phyloP scores from a whole-genome alignment of 1,284 basidiomycete genomes.

The Mrakiaceae sp. region DNA sequence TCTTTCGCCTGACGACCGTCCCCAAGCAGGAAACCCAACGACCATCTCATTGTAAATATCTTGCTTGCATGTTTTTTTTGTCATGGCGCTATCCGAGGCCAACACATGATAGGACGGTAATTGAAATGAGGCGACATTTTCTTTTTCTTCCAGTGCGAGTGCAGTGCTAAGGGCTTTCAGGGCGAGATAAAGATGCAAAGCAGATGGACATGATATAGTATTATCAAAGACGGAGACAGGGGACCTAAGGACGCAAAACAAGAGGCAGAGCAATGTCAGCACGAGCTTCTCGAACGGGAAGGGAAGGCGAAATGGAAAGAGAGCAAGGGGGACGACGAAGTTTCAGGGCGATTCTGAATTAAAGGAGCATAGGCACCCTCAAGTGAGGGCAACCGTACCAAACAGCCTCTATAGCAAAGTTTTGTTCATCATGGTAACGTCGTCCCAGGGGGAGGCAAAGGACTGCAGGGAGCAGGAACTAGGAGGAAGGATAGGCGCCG shows the following conservation, averaged over 20 bases:
- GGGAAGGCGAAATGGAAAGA: background rate
- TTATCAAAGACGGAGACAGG: too few species aligned
- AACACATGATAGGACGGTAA: background rate
- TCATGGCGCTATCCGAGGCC: too few species aligned
- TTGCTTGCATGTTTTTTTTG: too few species aligned
- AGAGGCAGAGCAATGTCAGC: background rate
- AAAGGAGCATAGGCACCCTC: background rate
- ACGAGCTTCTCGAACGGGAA: background rate
- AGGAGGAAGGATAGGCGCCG: too few species aligned
- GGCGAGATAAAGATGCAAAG: background rate
- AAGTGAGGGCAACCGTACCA: background rate
- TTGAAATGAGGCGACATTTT: background rate
- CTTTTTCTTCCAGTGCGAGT: background rate
- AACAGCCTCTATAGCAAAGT: background rate
- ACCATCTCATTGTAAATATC: too few species aligned
- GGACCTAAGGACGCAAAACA: background rate
- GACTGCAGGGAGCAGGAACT: too few species aligned
- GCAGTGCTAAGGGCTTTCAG: too few species aligned
- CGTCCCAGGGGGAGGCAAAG: too few species aligned
- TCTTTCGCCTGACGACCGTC: too few species aligned
- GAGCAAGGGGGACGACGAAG: background rate
- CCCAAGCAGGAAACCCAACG: too few species aligned
- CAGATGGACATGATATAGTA: background rate
- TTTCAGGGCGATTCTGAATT: slow-evolving; percentile 4
- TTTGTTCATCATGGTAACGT: too few species aligned